These are phyloP conservation scores for Rhodotorula sphaerocarpa DNA, from an alignment of 768 basidiomycete genomes.

Conservation along the genomic window DNA sequence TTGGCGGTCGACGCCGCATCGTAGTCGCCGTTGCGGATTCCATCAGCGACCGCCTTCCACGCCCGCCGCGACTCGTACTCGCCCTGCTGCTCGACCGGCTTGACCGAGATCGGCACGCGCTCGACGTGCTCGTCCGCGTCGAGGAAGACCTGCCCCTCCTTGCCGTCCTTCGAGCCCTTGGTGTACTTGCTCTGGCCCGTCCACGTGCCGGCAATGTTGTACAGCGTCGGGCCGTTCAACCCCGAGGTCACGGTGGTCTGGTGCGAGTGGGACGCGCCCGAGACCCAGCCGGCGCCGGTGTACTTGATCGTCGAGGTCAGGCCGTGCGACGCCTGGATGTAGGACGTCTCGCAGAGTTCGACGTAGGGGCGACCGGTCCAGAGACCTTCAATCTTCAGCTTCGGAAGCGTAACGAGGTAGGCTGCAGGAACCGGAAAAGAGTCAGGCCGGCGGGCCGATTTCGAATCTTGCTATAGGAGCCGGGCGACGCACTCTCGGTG, in stretches of 20 bases:
- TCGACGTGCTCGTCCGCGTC: conserved; percentile 60
- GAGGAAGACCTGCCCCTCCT: conserved; percentile 55
- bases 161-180: conserved; percentile 45
- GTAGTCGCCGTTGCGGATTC: conserved; percentile 80
- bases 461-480: neutral
- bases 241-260: conserved; percentile 56
- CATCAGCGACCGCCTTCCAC: conserved; percentile 79
- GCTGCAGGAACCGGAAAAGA: conserved; percentile 35
- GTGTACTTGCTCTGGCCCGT: conserved; percentile 48
- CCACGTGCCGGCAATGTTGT: conserved; percentile 73
- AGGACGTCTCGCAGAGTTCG: conserved; percentile 45
- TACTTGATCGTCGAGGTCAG: conserved; percentile 59
- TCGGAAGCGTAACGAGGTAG: conserved; percentile 85
- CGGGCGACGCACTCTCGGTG: conserved; percentile 47
- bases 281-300: conserved; percentile 64
- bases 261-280: conserved; percentile 55
- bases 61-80: conserved; percentile 78
- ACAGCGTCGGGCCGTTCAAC: conserved; percentile 43
- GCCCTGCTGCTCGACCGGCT: conserved; percentile 53
- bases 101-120: conserved; percentile 61
- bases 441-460: neutral
- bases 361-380: conserved; percentile 31
- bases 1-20: conserved; percentile 84
- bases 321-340: conserved; percentile 64
- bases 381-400: conserved; percentile 77